A percentile compares a stretch with the other conserved stretches of the same genome.
These are phyloP conservation scores for Ceratocystis papillata DNA, from an alignment of 2,329 filamentous ascomycete species.

Conservation along the genomic window DNA sequence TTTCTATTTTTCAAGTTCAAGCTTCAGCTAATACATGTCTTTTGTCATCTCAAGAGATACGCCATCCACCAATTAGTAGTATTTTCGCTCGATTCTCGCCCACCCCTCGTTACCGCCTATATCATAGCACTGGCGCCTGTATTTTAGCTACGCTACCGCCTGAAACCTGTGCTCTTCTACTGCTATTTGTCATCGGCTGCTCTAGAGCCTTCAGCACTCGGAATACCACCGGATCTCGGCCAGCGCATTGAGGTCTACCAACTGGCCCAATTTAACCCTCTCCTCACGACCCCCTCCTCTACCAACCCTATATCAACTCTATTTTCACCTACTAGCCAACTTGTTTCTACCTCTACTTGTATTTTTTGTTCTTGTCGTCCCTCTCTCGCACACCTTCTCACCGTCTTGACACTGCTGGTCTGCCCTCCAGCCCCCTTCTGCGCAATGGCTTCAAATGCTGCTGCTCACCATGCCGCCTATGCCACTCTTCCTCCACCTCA, in stretches of 20 bases:
- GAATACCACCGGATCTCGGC: slow-evolving; percentile 14
- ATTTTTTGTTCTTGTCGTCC: background rate
- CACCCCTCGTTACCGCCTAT: background rate
- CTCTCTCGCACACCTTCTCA: background rate
- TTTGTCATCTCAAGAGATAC: background rate
- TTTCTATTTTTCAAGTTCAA: background rate
- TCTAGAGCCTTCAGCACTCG: background rate
- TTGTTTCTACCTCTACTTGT: background rate
- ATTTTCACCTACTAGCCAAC: slow-evolving; percentile 4
- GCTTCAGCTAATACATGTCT: background rate
- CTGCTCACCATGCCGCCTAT: slow-evolving; percentile 16
- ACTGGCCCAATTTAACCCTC: background rate
- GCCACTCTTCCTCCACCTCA: slow-evolving; percentile 15
- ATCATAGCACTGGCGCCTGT: background rate
- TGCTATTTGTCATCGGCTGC: background rate
- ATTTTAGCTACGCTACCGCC: background rate
- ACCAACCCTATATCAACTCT: background rate
- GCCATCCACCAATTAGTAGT: background rate
- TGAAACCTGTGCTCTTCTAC: background rate
- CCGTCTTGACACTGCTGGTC: background rate
- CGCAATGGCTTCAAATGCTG: slow-evolving; percentile 19
- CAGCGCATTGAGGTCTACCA: background rate
- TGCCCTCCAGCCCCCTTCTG: background rate
- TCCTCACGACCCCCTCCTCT: slow-evolving; percentile 4
- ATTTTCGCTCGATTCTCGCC: background rate